Percentiles rank a stretch among this genome's conserved stretches.
Conservation (phyloP, 192 early-diverging fungal species). For the Backusella luteola region DNA sequence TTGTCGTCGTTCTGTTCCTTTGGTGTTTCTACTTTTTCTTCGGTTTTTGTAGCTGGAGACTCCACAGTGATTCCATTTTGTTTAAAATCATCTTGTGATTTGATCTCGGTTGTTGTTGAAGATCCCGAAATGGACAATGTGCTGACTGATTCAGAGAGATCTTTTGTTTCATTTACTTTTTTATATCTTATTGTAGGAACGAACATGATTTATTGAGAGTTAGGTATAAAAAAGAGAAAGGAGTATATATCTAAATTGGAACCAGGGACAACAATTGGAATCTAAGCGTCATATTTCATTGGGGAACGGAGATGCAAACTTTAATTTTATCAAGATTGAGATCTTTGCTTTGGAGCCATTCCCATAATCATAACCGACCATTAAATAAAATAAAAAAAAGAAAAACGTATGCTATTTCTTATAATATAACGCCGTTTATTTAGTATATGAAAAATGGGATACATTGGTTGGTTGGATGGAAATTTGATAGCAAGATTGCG, state of each 20-base stretch:
- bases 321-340: background rate
- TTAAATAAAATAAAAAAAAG: no score
- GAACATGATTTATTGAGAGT: constrained; percentile 11
- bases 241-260: background rate
- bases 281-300: background rate
- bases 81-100: background rate
- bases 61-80: background rate
- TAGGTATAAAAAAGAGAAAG: background rate
- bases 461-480: no score
- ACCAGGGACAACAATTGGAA: background rate
- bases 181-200: constrained; percentile 30
- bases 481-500: no score
- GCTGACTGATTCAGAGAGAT: background rate
- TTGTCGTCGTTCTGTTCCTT: background rate
- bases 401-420: no score
- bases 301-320: background rate
- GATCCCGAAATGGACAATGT: background rate
- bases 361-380: background rate
- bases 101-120: background rate
- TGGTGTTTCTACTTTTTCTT: background rate
- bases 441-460: no score
- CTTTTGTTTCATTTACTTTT: background rate
- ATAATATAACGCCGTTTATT: no score
- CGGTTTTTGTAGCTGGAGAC: background rate
- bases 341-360: background rate